These are phyloP conservation scores for Thalassiosira hispida DNA, from an alignment of 352 stramenopile species.

Conservation along the genomic window DNA sequence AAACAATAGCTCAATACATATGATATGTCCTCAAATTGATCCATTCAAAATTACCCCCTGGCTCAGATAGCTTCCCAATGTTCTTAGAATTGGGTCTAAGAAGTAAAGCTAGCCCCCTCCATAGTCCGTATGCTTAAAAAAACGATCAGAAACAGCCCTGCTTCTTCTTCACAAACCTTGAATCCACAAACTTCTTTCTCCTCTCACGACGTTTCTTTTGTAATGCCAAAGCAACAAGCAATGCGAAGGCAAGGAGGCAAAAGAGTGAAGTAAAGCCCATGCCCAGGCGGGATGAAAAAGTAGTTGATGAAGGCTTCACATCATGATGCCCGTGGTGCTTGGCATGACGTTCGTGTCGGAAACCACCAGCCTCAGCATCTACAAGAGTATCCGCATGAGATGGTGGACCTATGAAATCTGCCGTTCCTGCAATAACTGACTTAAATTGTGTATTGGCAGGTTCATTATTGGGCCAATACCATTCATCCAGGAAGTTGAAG, in stretches of 20 bases:
- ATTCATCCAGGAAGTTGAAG: slow-evolving; percentile 42
- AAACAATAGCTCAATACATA: too few species aligned
- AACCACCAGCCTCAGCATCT: neutral
- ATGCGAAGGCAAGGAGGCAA: slow-evolving; percentile 6
- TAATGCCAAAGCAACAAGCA: neutral
- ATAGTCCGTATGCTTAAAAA: too few species aligned
- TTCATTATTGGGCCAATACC: slow-evolving; percentile 46
- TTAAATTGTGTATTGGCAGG: slow-evolving; percentile 28
- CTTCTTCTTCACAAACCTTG: slow-evolving; percentile 30
- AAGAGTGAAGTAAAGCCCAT: slow-evolving; percentile 4
- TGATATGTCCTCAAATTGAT: too few species aligned
- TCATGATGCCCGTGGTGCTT: too few species aligned
- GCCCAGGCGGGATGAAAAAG: neutral
- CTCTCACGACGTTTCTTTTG: slow-evolving; percentile 15
- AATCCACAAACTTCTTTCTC: slow-evolving; percentile 39
- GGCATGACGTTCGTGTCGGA: neutral
- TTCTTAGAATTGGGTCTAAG: too few species aligned
- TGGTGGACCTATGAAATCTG: too few species aligned
- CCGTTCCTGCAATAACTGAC: slow-evolving; percentile 27
- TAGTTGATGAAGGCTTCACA: too few species aligned
- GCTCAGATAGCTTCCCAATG: too few species aligned
- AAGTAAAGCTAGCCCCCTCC: too few species aligned
- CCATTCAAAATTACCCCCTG: too few species aligned
- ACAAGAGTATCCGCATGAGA: too few species aligned
- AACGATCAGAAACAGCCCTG: slow-evolving; percentile 6